Conservation (phyloP, 371 early-diverging fungal species). For the Actinomucor elegans region DNA sequence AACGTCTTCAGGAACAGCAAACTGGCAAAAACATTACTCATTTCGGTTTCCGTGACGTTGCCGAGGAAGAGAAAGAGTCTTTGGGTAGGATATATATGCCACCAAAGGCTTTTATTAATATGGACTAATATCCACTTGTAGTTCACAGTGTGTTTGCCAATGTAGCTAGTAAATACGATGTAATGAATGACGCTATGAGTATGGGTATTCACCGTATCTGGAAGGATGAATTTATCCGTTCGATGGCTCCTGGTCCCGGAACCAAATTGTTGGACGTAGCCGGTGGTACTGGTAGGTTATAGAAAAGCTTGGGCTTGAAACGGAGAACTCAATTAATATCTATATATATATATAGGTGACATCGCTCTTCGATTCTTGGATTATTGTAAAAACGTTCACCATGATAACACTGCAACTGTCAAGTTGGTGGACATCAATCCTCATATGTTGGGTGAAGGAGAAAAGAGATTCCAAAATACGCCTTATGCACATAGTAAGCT, state of each 20-base stretch:
- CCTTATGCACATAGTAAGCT: constrained; percentile 61
- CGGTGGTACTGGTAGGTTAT: constrained; percentile 90
- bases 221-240: constrained; percentile 91
- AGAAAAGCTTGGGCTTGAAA: too few species aligned
- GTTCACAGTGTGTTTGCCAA: constrained; percentile 90
- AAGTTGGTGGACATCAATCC: constrained; percentile 95
- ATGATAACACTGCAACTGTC: constrained; percentile 69
- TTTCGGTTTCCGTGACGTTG: constrained; percentile 91
- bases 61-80: constrained; percentile 81
- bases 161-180: constrained; percentile 92
- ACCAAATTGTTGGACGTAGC: constrained; percentile 94
- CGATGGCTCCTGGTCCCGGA: constrained; percentile 81
- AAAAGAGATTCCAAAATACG: constrained; percentile 67
- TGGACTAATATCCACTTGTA: constrained; percentile 8
- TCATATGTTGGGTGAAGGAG: constrained; percentile 92
- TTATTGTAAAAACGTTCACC: constrained; percentile 71
- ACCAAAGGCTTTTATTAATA: background rate
- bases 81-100: constrained; percentile 54
- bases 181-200: constrained; percentile 98
- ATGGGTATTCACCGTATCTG: constrained; percentile 92
- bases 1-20: constrained; percentile 8
- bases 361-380: constrained; percentile 93
- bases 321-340: background rate
- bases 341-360: constrained; percentile 59
- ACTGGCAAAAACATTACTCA: constrained; percentile 60